Evolutionary conservation across 1,139 yeast species (phyloP), one percentile per base, ranked within the genome.

Genomic region (Taphrina deformans): DNA sequence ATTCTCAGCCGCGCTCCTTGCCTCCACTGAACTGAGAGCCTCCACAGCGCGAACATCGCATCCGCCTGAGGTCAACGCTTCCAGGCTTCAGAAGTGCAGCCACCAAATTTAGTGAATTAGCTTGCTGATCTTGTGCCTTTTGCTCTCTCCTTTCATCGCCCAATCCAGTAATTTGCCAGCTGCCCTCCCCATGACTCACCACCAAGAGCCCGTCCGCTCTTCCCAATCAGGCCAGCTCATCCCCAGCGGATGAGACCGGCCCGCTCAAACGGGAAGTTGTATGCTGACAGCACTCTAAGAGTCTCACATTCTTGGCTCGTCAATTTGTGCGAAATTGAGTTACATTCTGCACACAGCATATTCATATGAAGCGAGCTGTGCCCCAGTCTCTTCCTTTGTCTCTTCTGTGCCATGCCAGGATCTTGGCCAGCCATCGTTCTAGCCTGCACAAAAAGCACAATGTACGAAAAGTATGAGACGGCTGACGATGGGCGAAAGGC

Each of bases 1-100:
- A 41, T 41, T 41, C 46, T 18, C 46, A 41, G 46, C 46, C 46
- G 46, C 26, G 9, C 46, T 23, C 46, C 46, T 41, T 41, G 24
- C 46, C 46, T 41, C 46, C 46, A 41, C 46, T 14, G 16, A 35
- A 35, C 14, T 5, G 40, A 35, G 40, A 35, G 40, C 9, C 33
- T 29, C 33, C 33, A 29, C 33, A 10, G 9, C 33, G 33, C 33
- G 33, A 10, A 29, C 10, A 29, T 29, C 10, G 6, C 33, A 6
- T 35, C 40, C 40, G 14, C 40, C 12, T 35, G 40, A 16, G 14
- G 40, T 14, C 40, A 10, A 14, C 40, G 40, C 40, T 35, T 35
- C 40, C 40, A 35, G 40, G 40, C 40, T 35, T 35, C n/a, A 14
- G 40, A 35, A 14, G 16, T 35, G 16, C 40, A 35, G 40, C 40